These are phyloP conservation scores for Cryphonectria parasitica DNA, from an alignment of 2,329 filamentous ascomycete species.

Conservation along the genomic window DNA sequence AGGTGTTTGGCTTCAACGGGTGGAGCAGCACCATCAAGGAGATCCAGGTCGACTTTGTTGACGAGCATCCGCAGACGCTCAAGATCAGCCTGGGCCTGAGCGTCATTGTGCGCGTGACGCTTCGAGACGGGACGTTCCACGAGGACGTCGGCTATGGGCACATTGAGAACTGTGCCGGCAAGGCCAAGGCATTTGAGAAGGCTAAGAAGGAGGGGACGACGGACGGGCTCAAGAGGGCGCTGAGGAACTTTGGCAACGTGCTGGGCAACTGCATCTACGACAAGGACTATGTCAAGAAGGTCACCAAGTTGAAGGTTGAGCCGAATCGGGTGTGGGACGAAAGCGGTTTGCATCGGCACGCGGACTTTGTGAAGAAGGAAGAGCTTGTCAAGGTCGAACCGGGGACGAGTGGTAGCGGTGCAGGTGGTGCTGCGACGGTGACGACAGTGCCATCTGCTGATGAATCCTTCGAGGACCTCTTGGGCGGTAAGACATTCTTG, in stretches of 20 bases:
- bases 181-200: slow-evolving; percentile 96
- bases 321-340: slow-evolving; percentile 77
- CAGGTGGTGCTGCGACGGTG: slow-evolving; percentile 12
- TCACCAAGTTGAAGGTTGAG: slow-evolving; percentile 84
- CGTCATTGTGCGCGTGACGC: slow-evolving; percentile 85
- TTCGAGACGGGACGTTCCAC: slow-evolving; percentile 93
- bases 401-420: slow-evolving; percentile 14
- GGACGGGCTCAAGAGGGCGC: slow-evolving; percentile 85
- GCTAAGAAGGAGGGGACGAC: slow-evolving; percentile 98
- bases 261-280: slow-evolving; percentile 99
- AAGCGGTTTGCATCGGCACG: slow-evolving; percentile 79
- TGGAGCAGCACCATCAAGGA: slow-evolving; percentile 97
- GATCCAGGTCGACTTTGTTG: slow-evolving; percentile 93
- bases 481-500: slow-evolving; percentile 48
- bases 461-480: slow-evolving; percentile 57
- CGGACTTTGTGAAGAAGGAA: slow-evolving; percentile 71
- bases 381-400: slow-evolving; percentile 36
- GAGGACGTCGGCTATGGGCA: slow-evolving; percentile 97
- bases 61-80: slow-evolving; percentile 77
- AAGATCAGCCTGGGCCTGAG: slow-evolving; percentile 86
- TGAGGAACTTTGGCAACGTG: slow-evolving; percentile 93
- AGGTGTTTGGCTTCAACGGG: slow-evolving; percentile 95
- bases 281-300: slow-evolving; percentile 86
- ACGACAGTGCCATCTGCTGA: slow-evolving; percentile 22
- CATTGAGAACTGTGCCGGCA: slow-evolving; percentile 94